Evolutionary conservation across 495 filamentous ascomycete genomes (phyloP), one percentile per base, ranked within the genome.

Genomic region (Aspergillus asperescens): DNA sequence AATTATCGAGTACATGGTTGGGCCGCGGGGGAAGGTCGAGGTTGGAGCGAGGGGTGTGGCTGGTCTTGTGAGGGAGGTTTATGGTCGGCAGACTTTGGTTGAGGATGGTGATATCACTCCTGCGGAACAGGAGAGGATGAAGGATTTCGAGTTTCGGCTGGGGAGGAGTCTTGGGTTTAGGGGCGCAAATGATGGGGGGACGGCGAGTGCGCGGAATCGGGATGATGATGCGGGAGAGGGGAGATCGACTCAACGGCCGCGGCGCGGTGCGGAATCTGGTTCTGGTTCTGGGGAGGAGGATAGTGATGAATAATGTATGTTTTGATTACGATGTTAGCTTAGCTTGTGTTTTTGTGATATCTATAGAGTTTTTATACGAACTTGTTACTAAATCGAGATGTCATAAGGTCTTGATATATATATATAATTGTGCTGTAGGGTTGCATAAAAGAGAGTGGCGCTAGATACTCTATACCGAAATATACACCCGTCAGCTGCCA

Each of bases 1-100:
- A 51, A 66, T 77, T 4, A 77, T 88, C 8, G 87, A 86, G 44
- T 95, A 83, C 72, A 79, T 86, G 52, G 77, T 95, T 22, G 90
- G 90, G 3, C 85, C 88, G 25, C 76, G 93, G 28, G 93, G 90
- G 12, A 96, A 88, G 70, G 73, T 88, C 10, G 93, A 98, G 64
- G 84, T 98, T 27, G 86, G 84, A 2, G 79, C 81, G 47, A 75
- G 79, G 25, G 86, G 83, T 12, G 84, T 94, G 25, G 80, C 82
- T 12, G 81, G 80, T 2, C 61, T 97, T 44, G 81, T 92, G 3
- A 78, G 78, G 48, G 72, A 70, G 50, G 84, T 88, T 12, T 84
- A 84, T 62, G 72, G 69, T 24, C 63, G 54, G 25, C 63, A 62
- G 58, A 47, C 59, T 64, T 50, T 55, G 54, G 57, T 54, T 55